A percentile compares a stretch with the other conserved stretches of the same genome.
phyloP scores from a whole-genome alignment of 139 green algal species.

The Chloropicon primus region DNA sequence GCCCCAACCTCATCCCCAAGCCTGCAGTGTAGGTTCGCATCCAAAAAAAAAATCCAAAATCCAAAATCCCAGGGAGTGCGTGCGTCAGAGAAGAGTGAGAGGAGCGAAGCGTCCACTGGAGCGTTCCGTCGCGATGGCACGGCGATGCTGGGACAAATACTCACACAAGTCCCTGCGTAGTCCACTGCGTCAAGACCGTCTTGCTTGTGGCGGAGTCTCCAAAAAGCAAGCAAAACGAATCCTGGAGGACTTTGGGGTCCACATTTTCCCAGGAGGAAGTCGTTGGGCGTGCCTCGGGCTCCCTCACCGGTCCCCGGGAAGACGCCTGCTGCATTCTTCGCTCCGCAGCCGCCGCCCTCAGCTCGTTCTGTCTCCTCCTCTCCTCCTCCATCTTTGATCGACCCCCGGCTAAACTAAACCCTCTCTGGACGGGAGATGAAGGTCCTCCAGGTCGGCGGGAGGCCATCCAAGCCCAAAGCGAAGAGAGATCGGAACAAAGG shows the following conservation, averaged over 20 bases:
- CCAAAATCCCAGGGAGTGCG: too few species aligned
- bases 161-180: background rate
- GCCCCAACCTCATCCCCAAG: conserved; percentile 10
- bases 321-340: background rate
- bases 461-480: background rate
- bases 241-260: background rate
- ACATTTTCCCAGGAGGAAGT: background rate
- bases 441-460: background rate
- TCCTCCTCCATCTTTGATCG: background rate
- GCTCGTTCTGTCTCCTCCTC: conserved; percentile 3
- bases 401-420: background rate
- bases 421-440: too few species aligned
- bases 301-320: background rate
- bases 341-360: conserved; percentile 9
- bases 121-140: too few species aligned
- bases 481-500: background rate
- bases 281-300: too few species aligned
- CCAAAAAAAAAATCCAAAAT: too few species aligned
- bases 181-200: conserved; percentile 9
- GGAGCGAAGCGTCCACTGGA: too few species aligned
- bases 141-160: too few species aligned
- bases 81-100: too few species aligned
- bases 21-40: too few species aligned
- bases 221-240: background rate
- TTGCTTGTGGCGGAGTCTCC: background rate